Conservation (phyloP, 2,329 filamentous ascomycete species). For the Diaporthe citri region DNA sequence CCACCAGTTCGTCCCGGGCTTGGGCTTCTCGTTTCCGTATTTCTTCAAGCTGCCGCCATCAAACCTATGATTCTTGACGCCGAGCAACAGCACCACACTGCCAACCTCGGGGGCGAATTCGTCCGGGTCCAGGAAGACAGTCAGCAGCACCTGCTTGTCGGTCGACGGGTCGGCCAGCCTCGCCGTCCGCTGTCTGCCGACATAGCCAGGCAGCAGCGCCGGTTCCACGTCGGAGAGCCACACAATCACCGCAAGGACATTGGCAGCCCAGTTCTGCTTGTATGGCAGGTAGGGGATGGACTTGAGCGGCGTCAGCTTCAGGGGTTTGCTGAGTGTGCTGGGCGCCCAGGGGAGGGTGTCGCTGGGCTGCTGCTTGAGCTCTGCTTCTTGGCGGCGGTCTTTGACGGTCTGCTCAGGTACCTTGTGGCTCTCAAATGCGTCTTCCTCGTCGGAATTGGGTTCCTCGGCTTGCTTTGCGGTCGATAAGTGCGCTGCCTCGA, state of each 20-base stretch:
- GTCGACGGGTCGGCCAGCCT: constrained; percentile 66
- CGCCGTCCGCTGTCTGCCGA: constrained; percentile 61
- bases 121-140: constrained; percentile 66
- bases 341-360: constrained; percentile 52
- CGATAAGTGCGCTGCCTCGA: not conserved
- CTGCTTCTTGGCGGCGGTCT: constrained; percentile 36
- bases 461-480: constrained; percentile 39
- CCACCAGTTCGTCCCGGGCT: constrained; percentile 59
- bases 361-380: constrained; percentile 30
- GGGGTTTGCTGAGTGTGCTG: constrained; percentile 56
- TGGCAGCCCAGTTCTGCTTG: constrained; percentile 70
- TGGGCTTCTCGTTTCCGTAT: constrained; percentile 54
- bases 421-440: constrained; percentile 42
- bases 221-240: constrained; percentile 62
- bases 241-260: constrained; percentile 64
- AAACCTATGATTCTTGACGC: constrained; percentile 70
- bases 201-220: constrained; percentile 59
- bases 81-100: constrained; percentile 63
- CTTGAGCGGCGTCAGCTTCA: constrained; percentile 65
- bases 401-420: constrained; percentile 36
- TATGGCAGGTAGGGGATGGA: constrained; percentile 66
- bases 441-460: constrained; percentile 46
- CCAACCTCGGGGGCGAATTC: constrained; percentile 61
- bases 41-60: constrained; percentile 61
- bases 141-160: constrained; percentile 64